Conservation (phyloP, 2,329 filamentous ascomycete species). For the Pseudogymnoascus verrucosus region DNA sequence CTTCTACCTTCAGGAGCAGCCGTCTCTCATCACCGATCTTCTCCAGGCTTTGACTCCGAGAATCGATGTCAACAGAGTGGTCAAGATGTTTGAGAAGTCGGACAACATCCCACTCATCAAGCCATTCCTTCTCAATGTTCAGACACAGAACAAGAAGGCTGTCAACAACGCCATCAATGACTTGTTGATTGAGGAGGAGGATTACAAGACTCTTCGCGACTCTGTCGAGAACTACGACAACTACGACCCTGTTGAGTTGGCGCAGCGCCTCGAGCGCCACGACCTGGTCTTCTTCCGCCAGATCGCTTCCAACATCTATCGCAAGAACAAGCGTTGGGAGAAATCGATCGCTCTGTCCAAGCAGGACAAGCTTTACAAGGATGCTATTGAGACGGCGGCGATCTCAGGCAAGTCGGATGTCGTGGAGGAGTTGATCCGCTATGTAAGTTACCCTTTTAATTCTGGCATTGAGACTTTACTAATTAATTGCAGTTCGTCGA, state of each 20-base stretch:
- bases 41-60: constrained; percentile 85
- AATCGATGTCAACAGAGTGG: constrained; percentile 97
- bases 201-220: constrained; percentile 96
- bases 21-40: constrained; percentile 89
- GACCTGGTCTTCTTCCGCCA: constrained; percentile 99
- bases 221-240: constrained; percentile 99
- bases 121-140: constrained; percentile 94
- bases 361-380: constrained; percentile 99
- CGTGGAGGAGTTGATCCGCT: constrained; percentile 90
- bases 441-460: constrained; percentile 60
- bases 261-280: constrained; percentile 89
- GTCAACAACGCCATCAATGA: constrained; percentile 99
- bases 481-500: constrained; percentile 72
- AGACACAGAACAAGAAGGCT: constrained; percentile 93
- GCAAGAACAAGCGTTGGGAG: constrained; percentile 99
- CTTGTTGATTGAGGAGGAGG: constrained; percentile 94
- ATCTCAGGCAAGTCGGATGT: constrained; percentile 85
- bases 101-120: constrained; percentile 98
- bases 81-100: constrained; percentile 97
- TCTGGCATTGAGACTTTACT: constrained; percentile 28
- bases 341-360: constrained; percentile 97
- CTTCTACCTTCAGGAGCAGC: constrained; percentile 97
- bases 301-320: constrained; percentile 96
- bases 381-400: constrained; percentile 95
- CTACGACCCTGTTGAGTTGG: constrained; percentile 91